A percentile compares a stretch with the other conserved stretches of the same genome.
phyloP scores from a whole-genome alignment of 176 grass and related monocot species.

The Leersia perrieri region DNA sequence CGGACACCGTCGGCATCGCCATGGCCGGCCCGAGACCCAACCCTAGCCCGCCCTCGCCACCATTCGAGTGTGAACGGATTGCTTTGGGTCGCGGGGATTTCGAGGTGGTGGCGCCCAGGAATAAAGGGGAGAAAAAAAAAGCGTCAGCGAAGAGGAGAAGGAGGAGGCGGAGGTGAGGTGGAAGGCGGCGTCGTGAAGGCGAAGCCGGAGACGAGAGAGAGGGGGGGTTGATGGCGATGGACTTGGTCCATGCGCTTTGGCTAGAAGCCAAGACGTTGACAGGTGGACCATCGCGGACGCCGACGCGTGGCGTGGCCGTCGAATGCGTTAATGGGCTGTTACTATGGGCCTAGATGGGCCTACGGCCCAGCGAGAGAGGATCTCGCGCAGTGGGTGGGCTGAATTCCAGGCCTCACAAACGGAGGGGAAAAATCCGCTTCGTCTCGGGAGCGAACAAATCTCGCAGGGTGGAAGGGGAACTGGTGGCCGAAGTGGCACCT shows the following conservation, averaged over 20 bases:
- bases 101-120: slow-evolving; percentile 7
- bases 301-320: background rate
- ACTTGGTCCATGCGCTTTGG: slow-evolving; percentile 11
- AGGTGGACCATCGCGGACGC: background rate
- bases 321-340: background rate
- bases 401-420: background rate
- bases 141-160: background rate
- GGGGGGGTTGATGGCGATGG: slow-evolving; percentile 22
- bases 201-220: slow-evolving; percentile 27
- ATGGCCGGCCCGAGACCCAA: slow-evolving; percentile 34
- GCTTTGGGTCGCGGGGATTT: slow-evolving; percentile 5
- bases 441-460: slow-evolving; percentile 13
- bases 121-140: slow-evolving; percentile 42
- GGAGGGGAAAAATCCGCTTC: background rate
- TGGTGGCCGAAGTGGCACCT: slow-evolving; percentile 35
- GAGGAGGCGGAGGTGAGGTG: background rate
- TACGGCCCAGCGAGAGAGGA: background rate
- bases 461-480: background rate
- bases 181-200: slow-evolving; percentile 33
- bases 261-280: background rate
- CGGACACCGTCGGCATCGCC: slow-evolving; percentile 47
- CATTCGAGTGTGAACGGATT: slow-evolving; percentile 27
- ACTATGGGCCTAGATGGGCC: background rate
- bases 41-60: slow-evolving; percentile 30
- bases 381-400: background rate